Evolutionary conservation across 305 asterid species (phyloP).

Genomic region (Stenogyne calaminthoides): DNA sequence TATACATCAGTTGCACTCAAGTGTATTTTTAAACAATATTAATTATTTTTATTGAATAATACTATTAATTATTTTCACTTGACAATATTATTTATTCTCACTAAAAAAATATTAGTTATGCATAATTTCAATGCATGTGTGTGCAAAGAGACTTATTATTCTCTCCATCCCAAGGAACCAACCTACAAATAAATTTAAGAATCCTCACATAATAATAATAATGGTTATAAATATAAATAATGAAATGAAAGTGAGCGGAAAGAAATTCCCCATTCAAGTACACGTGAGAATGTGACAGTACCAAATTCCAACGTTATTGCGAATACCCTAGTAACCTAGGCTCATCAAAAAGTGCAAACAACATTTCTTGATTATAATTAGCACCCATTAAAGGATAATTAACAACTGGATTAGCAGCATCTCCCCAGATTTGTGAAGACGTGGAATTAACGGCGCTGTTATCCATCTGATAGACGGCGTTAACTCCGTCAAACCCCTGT

Average conservation of each 20-base stretch:
- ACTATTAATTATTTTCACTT: too few relatives aligned
- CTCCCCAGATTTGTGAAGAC: slow-evolving; percentile 37
- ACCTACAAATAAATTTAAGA: too few relatives aligned
- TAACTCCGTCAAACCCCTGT: slow-evolving; percentile 34
- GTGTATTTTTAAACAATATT: too few relatives aligned
- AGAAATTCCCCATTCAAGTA: slow-evolving; percentile 30
- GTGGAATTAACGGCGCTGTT: slow-evolving; percentile 19
- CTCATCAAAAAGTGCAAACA: slow-evolving; percentile 35
- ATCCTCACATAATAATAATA: too few relatives aligned
- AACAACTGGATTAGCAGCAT: background rate
- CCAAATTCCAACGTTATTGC: slow-evolving; percentile 29
- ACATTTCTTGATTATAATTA: slow-evolving; percentile 29
- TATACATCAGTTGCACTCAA: too few relatives aligned
- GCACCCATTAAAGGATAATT: slow-evolving; percentile 22
- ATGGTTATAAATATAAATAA: background rate
- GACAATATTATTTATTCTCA: too few relatives aligned
- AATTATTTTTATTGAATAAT: too few relatives aligned
- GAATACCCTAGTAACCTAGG: slow-evolving; percentile 40
- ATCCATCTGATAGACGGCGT: background rate
- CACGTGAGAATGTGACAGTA: background rate
- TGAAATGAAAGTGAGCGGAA: slow-evolving; percentile 38
- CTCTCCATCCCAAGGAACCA: too few relatives aligned
- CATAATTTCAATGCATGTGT: too few relatives aligned
- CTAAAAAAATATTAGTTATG: too few relatives aligned
- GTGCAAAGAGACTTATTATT: too few relatives aligned